Conservation (phyloP, 2,329 filamentous ascomycete species). For the Acephala macrosclerotiorum region DNA sequence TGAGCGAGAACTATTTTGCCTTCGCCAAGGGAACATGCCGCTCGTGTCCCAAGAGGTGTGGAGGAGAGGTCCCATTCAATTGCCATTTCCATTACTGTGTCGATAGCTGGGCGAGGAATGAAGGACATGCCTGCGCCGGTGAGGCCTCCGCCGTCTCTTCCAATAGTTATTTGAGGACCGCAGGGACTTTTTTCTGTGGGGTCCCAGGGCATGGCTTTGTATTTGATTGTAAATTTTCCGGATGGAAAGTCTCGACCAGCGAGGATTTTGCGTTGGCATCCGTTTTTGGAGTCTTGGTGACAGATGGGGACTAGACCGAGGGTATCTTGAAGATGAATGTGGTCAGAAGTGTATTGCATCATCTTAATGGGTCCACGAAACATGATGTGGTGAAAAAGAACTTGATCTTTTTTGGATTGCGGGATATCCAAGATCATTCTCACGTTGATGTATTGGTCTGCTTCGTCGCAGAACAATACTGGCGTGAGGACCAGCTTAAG, state of each 20-base stretch:
- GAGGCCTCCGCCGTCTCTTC: constrained; percentile 7
- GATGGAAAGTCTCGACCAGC: neutral
- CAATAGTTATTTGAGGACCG: constrained; percentile 5
- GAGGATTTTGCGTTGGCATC: neutral
- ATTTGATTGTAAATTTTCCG: neutral
- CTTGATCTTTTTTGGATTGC: neutral
- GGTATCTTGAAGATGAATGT: neutral
- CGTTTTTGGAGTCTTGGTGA: neutral
- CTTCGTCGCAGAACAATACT: neutral
- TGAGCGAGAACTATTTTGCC: neutral
- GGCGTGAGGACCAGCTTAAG: neutral
- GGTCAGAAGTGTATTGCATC: constrained; percentile 1
- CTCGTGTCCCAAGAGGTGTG: constrained; percentile 4
- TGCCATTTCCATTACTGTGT: constrained; percentile 3
- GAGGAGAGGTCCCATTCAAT: constrained; percentile 4
- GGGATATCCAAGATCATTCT: neutral
- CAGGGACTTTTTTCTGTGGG: constrained; percentile 12
- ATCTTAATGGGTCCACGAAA: constrained; percentile 3
- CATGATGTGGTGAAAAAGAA: constrained; percentile 8
- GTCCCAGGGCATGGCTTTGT: constrained; percentile 8
- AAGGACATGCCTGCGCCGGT: constrained; percentile 7
- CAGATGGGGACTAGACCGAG: neutral
- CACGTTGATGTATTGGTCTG: neutral
- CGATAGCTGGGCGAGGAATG: neutral
- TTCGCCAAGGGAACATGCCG: neutral